Percentiles rank a stretch among this genome's conserved stretches.
These are phyloP conservation scores for Naganishia kalamii DNA, from an alignment of 768 basidiomycete species.

Conservation along the genomic window DNA sequence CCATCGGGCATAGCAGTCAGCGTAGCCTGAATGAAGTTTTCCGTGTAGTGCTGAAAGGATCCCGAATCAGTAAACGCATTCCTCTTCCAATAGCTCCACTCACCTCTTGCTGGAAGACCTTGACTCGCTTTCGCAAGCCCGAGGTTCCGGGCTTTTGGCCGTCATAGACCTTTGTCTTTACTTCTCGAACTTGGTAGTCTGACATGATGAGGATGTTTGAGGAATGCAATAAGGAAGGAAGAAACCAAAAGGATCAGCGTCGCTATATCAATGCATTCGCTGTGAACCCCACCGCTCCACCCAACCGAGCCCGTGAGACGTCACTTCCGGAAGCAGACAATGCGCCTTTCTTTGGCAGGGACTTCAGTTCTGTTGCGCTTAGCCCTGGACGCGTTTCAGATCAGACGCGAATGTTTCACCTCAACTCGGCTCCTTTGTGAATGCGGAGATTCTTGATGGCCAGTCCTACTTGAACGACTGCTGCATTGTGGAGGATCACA, in stretches of 20 bases:
- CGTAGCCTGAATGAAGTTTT: conserved; percentile 94
- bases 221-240: too few species aligned
- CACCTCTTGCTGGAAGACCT: conserved; percentile 95
- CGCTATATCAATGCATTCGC: too few species aligned
- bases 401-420: neutral
- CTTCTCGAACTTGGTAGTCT: conserved; percentile 54
- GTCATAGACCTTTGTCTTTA: conserved; percentile 77
- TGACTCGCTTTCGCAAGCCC: conserved; percentile 93
- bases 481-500: too few species aligned
- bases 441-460: too few species aligned
- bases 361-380: neutral
- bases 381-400: neutral
- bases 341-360: too few species aligned
- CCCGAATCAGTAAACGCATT: neutral
- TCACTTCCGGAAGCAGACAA: too few species aligned
- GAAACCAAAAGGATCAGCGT: too few species aligned
- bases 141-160: conserved; percentile 98
- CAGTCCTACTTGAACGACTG: too few species aligned
- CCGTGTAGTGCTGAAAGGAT: conserved; percentile 79
- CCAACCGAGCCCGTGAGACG: too few species aligned
- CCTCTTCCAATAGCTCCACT: conserved; percentile 25
- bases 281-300: too few species aligned
- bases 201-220: conserved; percentile 28
- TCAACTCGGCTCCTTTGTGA: neutral
- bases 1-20: conserved; percentile 73